These are phyloP conservation scores for Colletotrichum costaricense DNA, from an alignment of 2,329 filamentous ascomycete species.

Conservation along the genomic window DNA sequence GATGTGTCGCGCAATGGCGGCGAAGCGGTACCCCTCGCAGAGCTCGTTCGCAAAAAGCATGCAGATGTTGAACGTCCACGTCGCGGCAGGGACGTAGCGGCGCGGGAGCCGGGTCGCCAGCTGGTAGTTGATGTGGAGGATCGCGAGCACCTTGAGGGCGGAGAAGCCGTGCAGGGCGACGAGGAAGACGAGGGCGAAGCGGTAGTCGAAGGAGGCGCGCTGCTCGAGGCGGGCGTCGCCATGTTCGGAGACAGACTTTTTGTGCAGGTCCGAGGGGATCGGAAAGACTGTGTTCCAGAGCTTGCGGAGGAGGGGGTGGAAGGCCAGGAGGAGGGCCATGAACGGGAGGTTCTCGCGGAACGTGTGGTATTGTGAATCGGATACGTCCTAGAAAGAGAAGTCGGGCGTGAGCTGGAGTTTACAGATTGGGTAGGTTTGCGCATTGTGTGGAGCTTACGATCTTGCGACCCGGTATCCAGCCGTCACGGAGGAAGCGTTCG, in stretches of 20 bases:
- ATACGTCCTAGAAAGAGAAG: conserved; percentile 76
- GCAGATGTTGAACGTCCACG: conserved; percentile 90
- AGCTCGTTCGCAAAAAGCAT: conserved; percentile 93
- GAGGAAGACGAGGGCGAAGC: conserved; percentile 84
- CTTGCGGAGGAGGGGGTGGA: conserved; percentile 84
- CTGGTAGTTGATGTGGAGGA: conserved; percentile 85
- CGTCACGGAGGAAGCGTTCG: conserved; percentile 75
- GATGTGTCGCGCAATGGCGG: conserved; percentile 67
- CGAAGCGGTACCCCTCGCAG: conserved; percentile 79
- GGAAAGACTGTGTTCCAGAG: conserved; percentile 72
- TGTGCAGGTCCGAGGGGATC: conserved; percentile 42
- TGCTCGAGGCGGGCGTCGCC: conserved; percentile 72
- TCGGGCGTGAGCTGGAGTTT: background rate
- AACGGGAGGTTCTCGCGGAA: conserved; percentile 91
- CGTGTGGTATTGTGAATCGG: conserved; percentile 86
- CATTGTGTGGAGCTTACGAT: conserved; percentile 67
- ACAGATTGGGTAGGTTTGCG: conserved; percentile 18
- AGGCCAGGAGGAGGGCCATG: conserved; percentile 76
- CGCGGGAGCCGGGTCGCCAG: conserved; percentile 80
- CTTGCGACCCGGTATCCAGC: conserved; percentile 93
- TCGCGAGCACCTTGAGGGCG: conserved; percentile 81
- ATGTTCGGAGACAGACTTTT: conserved; percentile 49
- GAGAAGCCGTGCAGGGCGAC: conserved; percentile 86
- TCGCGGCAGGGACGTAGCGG: conserved; percentile 76
- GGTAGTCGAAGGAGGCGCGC: conserved; percentile 83